Evolutionary conservation across 805 yeast genomes (phyloP), one percentile per base, ranked within the genome.

Genomic region (Ogataea angusta): DNA sequence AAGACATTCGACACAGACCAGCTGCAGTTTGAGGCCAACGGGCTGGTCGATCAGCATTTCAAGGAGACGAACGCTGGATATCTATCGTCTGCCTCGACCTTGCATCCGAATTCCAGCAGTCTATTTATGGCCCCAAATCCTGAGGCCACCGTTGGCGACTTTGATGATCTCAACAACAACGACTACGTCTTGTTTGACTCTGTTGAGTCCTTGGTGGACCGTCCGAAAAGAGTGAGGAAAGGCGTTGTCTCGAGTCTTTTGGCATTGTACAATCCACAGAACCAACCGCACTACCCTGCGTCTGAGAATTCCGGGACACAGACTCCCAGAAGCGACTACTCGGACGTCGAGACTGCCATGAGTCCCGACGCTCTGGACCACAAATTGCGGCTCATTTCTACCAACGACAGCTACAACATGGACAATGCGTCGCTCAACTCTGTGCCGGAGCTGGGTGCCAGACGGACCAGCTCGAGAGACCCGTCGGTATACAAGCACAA

Each of bases 221-320:
- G 48, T 23, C 85, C 84, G 0, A 68, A 72, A 30, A 75, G 74
- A 38, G 90, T 87, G 10, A 83, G 83, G 51, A 89, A 89, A 18
- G 96, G 97, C 61, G 91, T 89, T 13, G 70, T 89, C 21, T 85
- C 95, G 0, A 78, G 91, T 1, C 69, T 89, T 47, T 68, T 89
- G 48, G 74, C 80, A 45, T 67, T 89, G 34, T 88, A 89, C 56
- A 82, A 79, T 28, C 50, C 58, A 5, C 45, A 43, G 13, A 23
- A 40, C 26, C 47, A 67, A 71, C 53, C 72, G 57, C 28, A 42
- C 30, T 38, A 32, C 14, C 41, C 46, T 5, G 36, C 37, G 3
- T 45, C 57, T 2, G 52, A 48, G 14, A 42, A 30, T 30, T 42
- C 36, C 13, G 60, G 57, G 14, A 24, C 51, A 5, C 53, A 47